phyloP scores from a whole-genome alignment of 371 early-diverging fungal genomes.

The Parasitella parasitica region DNA sequence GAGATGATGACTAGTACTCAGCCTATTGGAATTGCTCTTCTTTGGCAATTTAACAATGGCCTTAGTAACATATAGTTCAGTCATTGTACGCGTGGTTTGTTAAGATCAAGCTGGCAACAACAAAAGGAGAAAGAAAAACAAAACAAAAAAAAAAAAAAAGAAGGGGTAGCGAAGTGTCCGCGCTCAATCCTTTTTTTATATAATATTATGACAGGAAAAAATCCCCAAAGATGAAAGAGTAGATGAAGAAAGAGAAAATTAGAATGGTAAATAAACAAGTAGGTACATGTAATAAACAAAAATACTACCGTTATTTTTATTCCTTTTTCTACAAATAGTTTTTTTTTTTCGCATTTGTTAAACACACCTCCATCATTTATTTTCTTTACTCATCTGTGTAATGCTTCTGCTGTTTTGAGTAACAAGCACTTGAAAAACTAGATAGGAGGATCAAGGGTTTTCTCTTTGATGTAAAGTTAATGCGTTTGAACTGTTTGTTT shows the following conservation, averaged over 20 bases:
- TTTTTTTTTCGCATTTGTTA: neutral
- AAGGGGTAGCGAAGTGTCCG: neutral
- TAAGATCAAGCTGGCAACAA: neutral
- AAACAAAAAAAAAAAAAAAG: slow-evolving; percentile 4
- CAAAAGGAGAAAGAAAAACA: neutral
- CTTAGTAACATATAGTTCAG: slow-evolving; percentile 10
- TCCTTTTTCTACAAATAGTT: neutral
- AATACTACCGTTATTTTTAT: neutral
- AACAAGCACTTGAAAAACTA: neutral
- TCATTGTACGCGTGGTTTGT: slow-evolving; percentile 7
- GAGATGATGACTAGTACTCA: neutral
- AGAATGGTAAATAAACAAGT: slow-evolving; percentile 9
- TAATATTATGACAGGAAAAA: neutral
- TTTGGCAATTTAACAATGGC: slow-evolving; percentile 23
- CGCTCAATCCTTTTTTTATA: neutral
- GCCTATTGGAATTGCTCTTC: slow-evolving; percentile 4
- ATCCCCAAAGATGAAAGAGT: neutral
- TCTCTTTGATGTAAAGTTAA: neutral
- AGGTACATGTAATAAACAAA: slow-evolving; percentile 8
- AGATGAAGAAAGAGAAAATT: neutral
- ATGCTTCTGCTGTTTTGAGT: neutral
- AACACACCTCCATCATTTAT: neutral
- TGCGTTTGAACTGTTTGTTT: neutral
- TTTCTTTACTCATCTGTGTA: neutral
- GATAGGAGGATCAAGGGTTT: neutral